Percentiles rank a stretch among this genome's conserved stretches.
These are phyloP conservation scores for Glarea lozoyensis DNA, from an alignment of 495 filamentous ascomycete genomes.

Conservation along the genomic window DNA sequence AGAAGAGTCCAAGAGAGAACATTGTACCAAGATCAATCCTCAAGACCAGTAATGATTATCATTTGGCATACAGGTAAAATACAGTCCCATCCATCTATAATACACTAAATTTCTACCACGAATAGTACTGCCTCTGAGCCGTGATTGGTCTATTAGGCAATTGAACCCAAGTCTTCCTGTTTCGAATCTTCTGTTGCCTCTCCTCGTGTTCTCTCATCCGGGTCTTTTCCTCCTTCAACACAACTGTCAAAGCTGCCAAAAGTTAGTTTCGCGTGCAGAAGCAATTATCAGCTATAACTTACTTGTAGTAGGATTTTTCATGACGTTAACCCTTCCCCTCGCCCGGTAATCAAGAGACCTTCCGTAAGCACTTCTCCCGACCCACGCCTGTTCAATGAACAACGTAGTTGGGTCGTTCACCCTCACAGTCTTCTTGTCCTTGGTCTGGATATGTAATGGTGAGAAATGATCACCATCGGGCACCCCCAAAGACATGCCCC, in stretches of 20 bases:
- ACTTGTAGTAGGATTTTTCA: slow-evolving; percentile 65
- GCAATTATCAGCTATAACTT: slow-evolving; percentile 26
- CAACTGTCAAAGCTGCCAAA: slow-evolving; percentile 55
- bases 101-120: slow-evolving; percentile 66
- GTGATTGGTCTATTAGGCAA: slow-evolving; percentile 71
- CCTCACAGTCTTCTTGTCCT: slow-evolving; percentile 50
- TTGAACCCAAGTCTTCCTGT: slow-evolving; percentile 71
- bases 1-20: too few species aligned
- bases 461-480: slow-evolving; percentile 22
- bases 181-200: slow-evolving; percentile 58
- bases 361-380: slow-evolving; percentile 61
- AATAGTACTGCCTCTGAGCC: slow-evolving; percentile 78
- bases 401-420: slow-evolving; percentile 63
- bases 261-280: slow-evolving; percentile 9
- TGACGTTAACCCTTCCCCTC: slow-evolving; percentile 49
- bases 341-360: slow-evolving; percentile 53
- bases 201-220: slow-evolving; percentile 71
- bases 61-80: too few species aligned
- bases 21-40: too few species aligned
- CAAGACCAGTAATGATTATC: too few species aligned
- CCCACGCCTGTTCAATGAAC: slow-evolving; percentile 89
- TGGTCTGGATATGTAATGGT: slow-evolving; percentile 35
- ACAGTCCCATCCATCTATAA: too few species aligned
- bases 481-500: slow-evolving; percentile 75
- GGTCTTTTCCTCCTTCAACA: slow-evolving; percentile 91